Base-by-base conservation (phyloP, 2,329 filamentous ascomycete genomes). In the Xylaria polymorpha region DNA sequence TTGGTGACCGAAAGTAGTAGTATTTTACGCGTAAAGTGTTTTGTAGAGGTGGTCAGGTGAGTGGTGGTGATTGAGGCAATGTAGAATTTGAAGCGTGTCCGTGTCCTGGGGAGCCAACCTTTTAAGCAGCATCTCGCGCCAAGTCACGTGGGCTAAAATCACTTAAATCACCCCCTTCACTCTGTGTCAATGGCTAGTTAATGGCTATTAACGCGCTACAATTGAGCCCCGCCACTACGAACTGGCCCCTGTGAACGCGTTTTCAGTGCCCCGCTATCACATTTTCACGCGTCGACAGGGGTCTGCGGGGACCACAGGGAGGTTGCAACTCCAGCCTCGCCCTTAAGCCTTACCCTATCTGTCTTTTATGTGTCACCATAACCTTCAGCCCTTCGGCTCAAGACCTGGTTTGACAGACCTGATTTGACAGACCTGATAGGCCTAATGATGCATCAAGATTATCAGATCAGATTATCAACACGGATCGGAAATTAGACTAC, bases 61-160 rank as follows among this genome's bases (percentile, higher is more conserved):
- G 51, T 69, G 29, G 51, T 72, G 70, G 61, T 74, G 61, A 22
- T 66, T 62, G 68, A 74, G 64, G 32, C 67, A 68, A 70, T 76
- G 72, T 57, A 74, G 70, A 61, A 50, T 43, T 37, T 25, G 25
- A 62, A 71, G 71, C 72, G 69, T 76, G 72, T 74, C 46, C 72
- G 69, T 76, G 72, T 74, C 46, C 63, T 8, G 73, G 70, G 72
- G 67, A 66, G 66, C 58, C 61, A 72, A 62, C 64, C 72, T 76
- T 76, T 76, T 75, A 76, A 76, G 73, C 61, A 67, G 64, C 57
- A 29, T 70, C 43, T 66, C 65, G 62, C 75, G 73, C 75, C 75
- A 73, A 74, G 66, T 77, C 75, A 77, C 75, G 75, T 76, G 75
- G 12, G 10, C 12, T 18, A n/a, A 20, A 67, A 70, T 71, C 67